Evolutionary conservation across 805 yeast genomes (phyloP).

Genomic region (Ogataea methanolica): DNA sequence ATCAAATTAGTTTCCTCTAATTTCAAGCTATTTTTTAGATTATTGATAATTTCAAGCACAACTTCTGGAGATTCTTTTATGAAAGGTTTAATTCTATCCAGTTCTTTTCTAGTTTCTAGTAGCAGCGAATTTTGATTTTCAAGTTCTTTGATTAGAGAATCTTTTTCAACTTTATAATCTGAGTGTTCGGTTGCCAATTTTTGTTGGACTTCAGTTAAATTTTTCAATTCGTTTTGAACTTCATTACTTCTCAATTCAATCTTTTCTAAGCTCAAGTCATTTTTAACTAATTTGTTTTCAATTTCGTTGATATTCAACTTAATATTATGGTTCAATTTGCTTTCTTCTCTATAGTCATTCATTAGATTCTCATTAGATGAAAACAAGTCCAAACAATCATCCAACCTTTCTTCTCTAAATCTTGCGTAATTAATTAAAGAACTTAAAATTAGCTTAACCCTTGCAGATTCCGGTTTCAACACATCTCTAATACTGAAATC

Average conservation of each 20-base stretch:
- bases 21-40: constrained; percentile 42
- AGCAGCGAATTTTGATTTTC: constrained; percentile 58
- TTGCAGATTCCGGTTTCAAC: constrained; percentile 66
- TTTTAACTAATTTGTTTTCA: constrained; percentile 13
- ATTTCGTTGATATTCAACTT: constrained; percentile 23
- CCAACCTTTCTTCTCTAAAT: constrained; percentile 72
- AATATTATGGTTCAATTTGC: constrained; percentile 37
- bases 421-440: constrained; percentile 84
- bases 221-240: constrained; percentile 58
- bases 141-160: constrained; percentile 49
- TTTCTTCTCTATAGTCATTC: constrained; percentile 39
- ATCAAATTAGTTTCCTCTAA: constrained; percentile 35
- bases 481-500: constrained; percentile 76
- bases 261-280: constrained; percentile 35
- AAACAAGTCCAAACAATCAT: constrained; percentile 62
- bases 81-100: constrained; percentile 56
- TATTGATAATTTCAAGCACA: constrained; percentile 47
- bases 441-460: constrained; percentile 65
- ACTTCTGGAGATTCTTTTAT: constrained; percentile 57
- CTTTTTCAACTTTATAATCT: constrained; percentile 59
- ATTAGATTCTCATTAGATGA: constrained; percentile 47
- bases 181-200: constrained; percentile 55
- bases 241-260: constrained; percentile 46
- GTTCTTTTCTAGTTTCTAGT: constrained; percentile 51
- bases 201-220: constrained; percentile 60